Base-by-base conservation (phyloP, 768 basidiomycete genomes). In the Kwoniella europaea region DNA sequence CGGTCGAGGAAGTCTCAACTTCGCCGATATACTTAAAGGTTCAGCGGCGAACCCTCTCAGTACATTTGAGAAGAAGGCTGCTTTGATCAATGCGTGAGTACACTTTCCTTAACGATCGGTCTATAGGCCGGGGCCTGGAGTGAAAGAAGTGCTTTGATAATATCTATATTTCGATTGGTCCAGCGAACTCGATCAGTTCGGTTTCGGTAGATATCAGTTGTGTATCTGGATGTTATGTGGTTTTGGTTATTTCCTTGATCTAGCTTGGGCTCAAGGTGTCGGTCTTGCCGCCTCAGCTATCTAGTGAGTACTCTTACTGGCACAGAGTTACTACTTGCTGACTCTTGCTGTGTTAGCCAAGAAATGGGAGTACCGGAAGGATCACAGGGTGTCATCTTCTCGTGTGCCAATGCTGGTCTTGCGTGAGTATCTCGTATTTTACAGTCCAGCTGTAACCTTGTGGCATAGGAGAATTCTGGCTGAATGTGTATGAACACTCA, bases 211-310 rank as follows among this genome's bases (percentile, higher is more conserved):
- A 44, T 84, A 84, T 64, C 83, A 80, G 58, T 65, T 54, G 71
- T 82, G 78, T 63, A 81, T 84, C 73, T 85, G 80, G 73, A 72
- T 82, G 62, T 72, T 85, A 5, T 84, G 83, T 70, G 84, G 84
- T 18, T 84, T 84, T 46, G 84, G 84, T 0, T 84, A 83, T 64
- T 82, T 82, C 67, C 77, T 85, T 59, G 84, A 84, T 70, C 74
- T 85, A 2, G 71, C 73, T 22, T 85, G 79, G 78, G 82, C 84
- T 0, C 83, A 84, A 59, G 78, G 79, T 2, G 80, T 80, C 41
- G 83, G 84, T 43, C 71, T 85, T 10, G 74, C 83, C 58, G 75
- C 74, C 6, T 69, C 75, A 1, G 69, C 76, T 2, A 70, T 81
- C 53, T 77, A 78, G 71, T 77, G 77, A 74, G 82, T 82, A 57